Evolutionary conservation across 441 rosid genomes (phyloP).

Genomic region (Aleurites moluccanus): DNA sequence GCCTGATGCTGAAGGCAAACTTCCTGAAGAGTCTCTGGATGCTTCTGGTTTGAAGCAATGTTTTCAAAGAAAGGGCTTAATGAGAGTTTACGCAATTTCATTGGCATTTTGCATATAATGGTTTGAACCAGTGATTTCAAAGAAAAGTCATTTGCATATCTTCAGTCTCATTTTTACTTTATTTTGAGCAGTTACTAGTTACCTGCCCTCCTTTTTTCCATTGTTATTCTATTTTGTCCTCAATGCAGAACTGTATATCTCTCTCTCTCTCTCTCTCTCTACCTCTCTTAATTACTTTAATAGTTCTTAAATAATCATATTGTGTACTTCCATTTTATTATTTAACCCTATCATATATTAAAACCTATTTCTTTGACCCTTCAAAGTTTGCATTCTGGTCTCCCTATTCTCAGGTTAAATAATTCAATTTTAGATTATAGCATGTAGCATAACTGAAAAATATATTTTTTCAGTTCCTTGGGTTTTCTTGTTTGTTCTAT

Average conservation of each 20-base stretch:
- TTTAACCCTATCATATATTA: neutral
- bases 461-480: neutral
- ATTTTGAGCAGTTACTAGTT: neutral
- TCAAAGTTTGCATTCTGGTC: neutral
- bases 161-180: neutral
- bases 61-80: conserved; percentile 78
- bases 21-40: conserved; percentile 70
- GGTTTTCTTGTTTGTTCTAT: neutral
- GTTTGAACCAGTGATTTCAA: neutral
- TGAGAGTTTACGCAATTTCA: conserved; percentile 49
- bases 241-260: neutral
- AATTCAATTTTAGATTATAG: neutral
- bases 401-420: neutral
- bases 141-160: neutral
- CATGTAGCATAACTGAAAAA: neutral
- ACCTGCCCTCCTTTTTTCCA: neutral
- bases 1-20: conserved; percentile 83
- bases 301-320: no score
- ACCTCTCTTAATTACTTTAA: neutral
- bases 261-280: no score
- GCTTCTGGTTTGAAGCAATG: conserved; percentile 71
- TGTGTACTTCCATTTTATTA: neutral
- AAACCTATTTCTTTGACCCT: neutral
- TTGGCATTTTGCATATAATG: neutral
- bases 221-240: neutral